Conservation (phyloP, 1,139 yeast genomes). For the Suhomyces bolitotheri region DNA sequence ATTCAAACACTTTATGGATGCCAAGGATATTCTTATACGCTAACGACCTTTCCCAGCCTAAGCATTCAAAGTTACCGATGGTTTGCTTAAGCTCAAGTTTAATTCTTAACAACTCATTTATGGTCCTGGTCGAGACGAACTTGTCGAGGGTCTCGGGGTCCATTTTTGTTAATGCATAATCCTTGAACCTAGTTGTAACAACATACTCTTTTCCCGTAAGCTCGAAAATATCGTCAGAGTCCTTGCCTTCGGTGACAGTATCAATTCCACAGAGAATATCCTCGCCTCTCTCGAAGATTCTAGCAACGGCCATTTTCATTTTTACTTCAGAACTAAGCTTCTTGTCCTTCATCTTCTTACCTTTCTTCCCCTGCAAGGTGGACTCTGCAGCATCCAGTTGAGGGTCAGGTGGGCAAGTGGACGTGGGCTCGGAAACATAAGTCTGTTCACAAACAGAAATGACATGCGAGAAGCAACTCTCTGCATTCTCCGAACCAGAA, state of each 20-base stretch:
- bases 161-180: background rate
- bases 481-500: too few species aligned
- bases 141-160: background rate
- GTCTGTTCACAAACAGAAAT: too few species aligned
- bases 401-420: too few species aligned
- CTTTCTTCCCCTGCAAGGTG: too few species aligned
- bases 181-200: background rate
- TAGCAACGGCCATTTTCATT: background rate
- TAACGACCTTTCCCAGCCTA: too few species aligned
- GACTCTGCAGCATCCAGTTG: too few species aligned
- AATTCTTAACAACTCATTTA: background rate
- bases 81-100: background rate
- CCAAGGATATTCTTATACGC: too few species aligned
- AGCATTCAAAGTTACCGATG: too few species aligned
- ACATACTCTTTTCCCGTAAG: background rate
- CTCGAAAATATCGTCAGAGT: background rate
- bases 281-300: background rate
- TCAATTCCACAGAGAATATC: background rate
- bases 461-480: too few species aligned
- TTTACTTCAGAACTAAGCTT: background rate
- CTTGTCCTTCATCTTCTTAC: too few species aligned
- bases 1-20: too few species aligned
- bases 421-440: too few species aligned
- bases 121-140: background rate
- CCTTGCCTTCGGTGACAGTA: background rate